Conservation (phyloP, 139 green algal species). For the Tetratostichococcus sp. region DNA sequence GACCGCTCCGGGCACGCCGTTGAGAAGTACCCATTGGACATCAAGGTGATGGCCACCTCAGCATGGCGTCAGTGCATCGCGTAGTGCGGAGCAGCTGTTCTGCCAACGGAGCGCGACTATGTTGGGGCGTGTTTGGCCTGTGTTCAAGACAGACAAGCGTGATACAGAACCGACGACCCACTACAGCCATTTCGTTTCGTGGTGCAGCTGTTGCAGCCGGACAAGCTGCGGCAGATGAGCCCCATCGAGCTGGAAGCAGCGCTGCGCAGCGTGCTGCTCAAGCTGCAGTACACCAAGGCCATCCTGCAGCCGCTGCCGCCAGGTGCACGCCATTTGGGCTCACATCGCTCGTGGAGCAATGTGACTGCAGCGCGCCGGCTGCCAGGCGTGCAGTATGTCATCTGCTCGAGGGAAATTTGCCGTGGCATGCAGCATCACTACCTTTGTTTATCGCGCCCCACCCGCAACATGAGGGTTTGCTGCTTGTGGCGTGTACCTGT, state of each 20-base stretch:
- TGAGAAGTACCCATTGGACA: slow-evolving; percentile 36
- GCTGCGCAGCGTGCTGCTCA: slow-evolving; percentile 30
- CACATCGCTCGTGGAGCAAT: too few relatives aligned
- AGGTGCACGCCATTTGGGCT: too few relatives aligned
- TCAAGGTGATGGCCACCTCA: slow-evolving; percentile 16
- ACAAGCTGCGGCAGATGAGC: slow-evolving; percentile 7
- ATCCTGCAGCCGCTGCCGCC: slow-evolving; percentile 20
- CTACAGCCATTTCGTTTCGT: too few relatives aligned
- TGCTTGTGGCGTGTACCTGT: too few relatives aligned
- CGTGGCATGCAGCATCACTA: too few relatives aligned
- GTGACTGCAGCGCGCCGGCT: too few relatives aligned
- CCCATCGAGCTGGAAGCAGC: slow-evolving; percentile 21
- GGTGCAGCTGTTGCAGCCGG: neutral
- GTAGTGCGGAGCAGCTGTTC: too few relatives aligned
- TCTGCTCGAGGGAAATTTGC: neutral
- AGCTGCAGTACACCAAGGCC: slow-evolving; percentile 42
- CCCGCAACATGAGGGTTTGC: neutral
- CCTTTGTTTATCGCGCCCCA: too few relatives aligned
- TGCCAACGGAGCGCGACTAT: too few relatives aligned
- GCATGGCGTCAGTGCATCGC: too few relatives aligned
- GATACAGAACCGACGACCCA: too few relatives aligned
- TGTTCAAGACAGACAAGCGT: neutral
- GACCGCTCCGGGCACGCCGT: slow-evolving; percentile 9
- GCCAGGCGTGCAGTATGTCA: neutral
- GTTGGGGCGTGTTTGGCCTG: too few relatives aligned